Base-by-base conservation (phyloP, 1,284 basidiomycete genomes). In the Afroboletus lepidellus region DNA sequence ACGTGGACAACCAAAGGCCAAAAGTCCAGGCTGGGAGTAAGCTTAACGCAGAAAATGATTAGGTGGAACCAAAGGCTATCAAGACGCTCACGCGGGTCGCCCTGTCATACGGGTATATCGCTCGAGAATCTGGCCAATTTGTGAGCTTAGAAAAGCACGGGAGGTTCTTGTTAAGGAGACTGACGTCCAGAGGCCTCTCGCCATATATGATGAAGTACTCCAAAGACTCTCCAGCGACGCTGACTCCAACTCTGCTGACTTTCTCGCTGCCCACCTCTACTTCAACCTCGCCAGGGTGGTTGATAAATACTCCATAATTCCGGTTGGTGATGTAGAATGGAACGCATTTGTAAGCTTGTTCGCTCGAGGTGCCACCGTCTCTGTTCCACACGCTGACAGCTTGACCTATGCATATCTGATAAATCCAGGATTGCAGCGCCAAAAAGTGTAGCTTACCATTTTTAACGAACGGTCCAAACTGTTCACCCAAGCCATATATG, bases 261-360 rank as follows among this genome's bases (percentile, higher is more conserved):
- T 89, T 88, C 66, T 89, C 87, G 50, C 81, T 83, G 5, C 84
- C 85, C 9, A 88, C 78, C 62, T 90, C 87, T 32, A 88, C 77
- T 62, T 88, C 85, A 23, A 87, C 83, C 63, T 89, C 87, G n/a
- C 85, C 87, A 3, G 85, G 77, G 58, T 88, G 81, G 66, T 88
- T 87, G 64, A 90, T 81, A 63, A 89, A 89, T 18, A 90, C 77
- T 32, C 86, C 87, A 57, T 89, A 90, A 53, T 81, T 80, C 41
- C 81, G 74, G 60, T 83, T 83, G 6, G 83, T 85, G 59, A 86
- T 79, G 60, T 85, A 85, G 66, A 87, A 86, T 2, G 84, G 84
- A n/a, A 86, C 76, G 54, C 80, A 83, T 76, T 86, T 89, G 70
- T 89, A 89, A 2, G 84, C 83, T 62, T 88, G 85, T 49, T 89